Conservation (phyloP, 805 yeast genomes). For the Soucietia sequanensis region DNA sequence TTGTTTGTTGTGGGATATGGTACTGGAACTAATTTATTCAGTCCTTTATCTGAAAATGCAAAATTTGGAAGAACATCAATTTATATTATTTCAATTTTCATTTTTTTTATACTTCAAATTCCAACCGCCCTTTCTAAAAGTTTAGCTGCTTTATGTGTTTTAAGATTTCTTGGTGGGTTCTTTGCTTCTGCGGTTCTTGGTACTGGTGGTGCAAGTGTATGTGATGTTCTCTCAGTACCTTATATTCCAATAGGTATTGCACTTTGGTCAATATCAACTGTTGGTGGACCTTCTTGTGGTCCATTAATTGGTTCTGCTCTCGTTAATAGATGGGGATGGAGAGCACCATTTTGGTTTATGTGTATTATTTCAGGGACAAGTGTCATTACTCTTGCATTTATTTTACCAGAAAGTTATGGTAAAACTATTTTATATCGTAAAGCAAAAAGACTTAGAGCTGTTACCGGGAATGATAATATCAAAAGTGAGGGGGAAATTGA, state of each 20-base stretch:
- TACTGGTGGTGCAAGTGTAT: conserved; percentile 58
- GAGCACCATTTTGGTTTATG: conserved; percentile 56
- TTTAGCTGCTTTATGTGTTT: conserved; percentile 48
- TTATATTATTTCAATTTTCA: conserved; percentile 44
- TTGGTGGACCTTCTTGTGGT: conserved; percentile 57
- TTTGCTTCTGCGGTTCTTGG: conserved; percentile 54
- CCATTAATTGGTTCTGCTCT: conserved; percentile 57
- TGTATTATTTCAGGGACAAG: conserved; percentile 28
- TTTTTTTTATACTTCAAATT: conserved; percentile 52
- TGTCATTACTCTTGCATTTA: conserved; percentile 24
- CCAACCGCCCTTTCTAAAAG: conserved; percentile 53
- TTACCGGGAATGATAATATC: conserved; percentile 50
- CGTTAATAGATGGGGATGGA: conserved; percentile 42
- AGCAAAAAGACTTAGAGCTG: conserved; percentile 45
- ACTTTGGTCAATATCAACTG: conserved; percentile 55
- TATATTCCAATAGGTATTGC: conserved; percentile 47
- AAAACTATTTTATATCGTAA: conserved; percentile 46
- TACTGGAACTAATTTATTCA: conserved; percentile 55
- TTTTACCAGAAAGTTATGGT: conserved; percentile 51
- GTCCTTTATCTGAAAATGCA: conserved; percentile 59
- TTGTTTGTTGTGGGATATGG: conserved; percentile 62
- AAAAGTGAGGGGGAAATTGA: conserved; percentile 39
- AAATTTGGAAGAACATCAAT: conserved; percentile 52
- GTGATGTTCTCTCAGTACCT: conserved; percentile 46
- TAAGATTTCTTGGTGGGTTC: conserved; percentile 56